Evolutionary conservation across 129 eudicot genomes (phyloP).

Genomic region (Arctium minus): DNA sequence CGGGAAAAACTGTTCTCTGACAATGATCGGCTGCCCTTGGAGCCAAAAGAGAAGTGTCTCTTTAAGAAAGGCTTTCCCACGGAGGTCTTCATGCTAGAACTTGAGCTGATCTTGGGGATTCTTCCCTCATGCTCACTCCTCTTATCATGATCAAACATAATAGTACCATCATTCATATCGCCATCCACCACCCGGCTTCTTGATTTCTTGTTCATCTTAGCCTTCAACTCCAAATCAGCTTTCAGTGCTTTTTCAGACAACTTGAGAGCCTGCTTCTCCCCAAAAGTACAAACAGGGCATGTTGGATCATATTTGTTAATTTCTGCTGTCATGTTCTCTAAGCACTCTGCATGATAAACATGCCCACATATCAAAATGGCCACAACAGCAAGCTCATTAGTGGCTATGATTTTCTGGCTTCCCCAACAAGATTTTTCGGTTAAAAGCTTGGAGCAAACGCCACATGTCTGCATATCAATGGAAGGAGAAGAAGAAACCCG

Average conservation of each 20-base stretch:
- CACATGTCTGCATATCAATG: slow-evolving; percentile 65
- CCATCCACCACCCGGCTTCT: slow-evolving; percentile 61
- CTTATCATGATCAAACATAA: slow-evolving; percentile 44
- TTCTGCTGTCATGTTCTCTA: slow-evolving; percentile 85
- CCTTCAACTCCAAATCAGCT: slow-evolving; percentile 68
- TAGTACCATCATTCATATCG: slow-evolving; percentile 30
- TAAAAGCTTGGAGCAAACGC: slow-evolving; percentile 73
- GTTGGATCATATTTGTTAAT: slow-evolving; percentile 82
- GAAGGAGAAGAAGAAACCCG: slow-evolving; percentile 43
- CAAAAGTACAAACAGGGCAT: slow-evolving; percentile 93
- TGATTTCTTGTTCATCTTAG: slow-evolving; percentile 46
- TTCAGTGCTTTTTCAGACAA: slow-evolving; percentile 67
- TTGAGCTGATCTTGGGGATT: slow-evolving; percentile 50
- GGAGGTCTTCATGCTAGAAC: slow-evolving; percentile 67
- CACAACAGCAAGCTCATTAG: slow-evolving; percentile 73
- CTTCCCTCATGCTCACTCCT: slow-evolving; percentile 33
- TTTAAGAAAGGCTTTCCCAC: slow-evolving; percentile 60
- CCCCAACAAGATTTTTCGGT: slow-evolving; percentile 74
- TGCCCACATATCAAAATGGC: slow-evolving; percentile 88
- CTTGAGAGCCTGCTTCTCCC: slow-evolving; percentile 69
- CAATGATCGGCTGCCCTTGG: slow-evolving; percentile 43
- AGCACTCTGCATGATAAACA: slow-evolving; percentile 91
- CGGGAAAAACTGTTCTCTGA: slow-evolving; percentile 45
- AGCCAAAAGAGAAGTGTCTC: slow-evolving; percentile 85
- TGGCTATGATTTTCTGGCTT: slow-evolving; percentile 54